Conservation (phyloP, 768 basidiomycete species). For the Harrya chromipes region DNA sequence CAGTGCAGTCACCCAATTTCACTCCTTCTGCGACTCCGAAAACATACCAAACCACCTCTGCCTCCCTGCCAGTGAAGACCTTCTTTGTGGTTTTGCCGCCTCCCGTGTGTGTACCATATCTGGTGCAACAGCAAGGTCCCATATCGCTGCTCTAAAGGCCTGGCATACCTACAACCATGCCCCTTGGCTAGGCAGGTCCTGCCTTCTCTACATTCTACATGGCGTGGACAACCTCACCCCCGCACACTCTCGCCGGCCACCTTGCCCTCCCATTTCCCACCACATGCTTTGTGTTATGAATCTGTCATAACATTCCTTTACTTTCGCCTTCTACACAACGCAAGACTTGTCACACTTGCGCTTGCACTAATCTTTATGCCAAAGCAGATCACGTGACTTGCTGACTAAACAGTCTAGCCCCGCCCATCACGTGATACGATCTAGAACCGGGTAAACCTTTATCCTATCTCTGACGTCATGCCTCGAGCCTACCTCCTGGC, state of each 20-base stretch:
- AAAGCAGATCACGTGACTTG: no score
- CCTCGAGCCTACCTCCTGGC: no score
- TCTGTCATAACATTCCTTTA: no score
- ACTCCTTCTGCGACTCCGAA: conserved; percentile 20
- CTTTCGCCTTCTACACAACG: no score
- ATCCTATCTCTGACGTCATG: no score
- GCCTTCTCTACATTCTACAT: conserved; percentile 23
- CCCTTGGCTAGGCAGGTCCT: conserved; percentile 17
- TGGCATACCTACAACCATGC: conserved; percentile 34
- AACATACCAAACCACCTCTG: conserved; percentile 4
- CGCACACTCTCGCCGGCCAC: neutral
- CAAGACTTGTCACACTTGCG: no score
- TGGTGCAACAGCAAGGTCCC: neutral
- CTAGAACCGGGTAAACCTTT: no score
- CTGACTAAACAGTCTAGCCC: no score
- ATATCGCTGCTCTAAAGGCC: conserved; percentile 18
- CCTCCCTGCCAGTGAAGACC: conserved; percentile 25
- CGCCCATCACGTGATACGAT: no score
- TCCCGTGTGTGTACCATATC: neutral
- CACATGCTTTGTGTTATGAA: no score
- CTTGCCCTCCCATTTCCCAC: conserved; percentile 18
- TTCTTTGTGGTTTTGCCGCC: conserved; percentile 31
- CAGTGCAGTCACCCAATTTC: neutral
- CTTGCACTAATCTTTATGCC: no score
- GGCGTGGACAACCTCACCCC: conserved; percentile 28